Conservation (phyloP, 1,284 basidiomycete genomes). For the Waitea zeae region DNA sequence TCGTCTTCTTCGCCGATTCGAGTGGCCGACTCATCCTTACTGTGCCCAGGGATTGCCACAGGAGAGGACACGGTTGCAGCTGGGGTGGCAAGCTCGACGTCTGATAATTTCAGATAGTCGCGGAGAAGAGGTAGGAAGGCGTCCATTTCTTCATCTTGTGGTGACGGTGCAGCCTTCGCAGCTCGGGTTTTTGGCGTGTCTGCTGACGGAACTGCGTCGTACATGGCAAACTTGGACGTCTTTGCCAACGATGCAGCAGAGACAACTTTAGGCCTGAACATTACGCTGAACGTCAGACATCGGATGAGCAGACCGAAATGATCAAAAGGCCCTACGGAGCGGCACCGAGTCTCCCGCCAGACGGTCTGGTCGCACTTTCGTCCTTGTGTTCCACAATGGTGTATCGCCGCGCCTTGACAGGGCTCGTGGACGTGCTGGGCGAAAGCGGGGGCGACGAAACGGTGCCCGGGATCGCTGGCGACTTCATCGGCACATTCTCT, state of each 20-base stretch:
- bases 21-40: conserved; percentile 5
- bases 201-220: conserved; percentile 43
- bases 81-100: conserved; percentile 8
- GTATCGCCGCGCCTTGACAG: conserved; percentile 11
- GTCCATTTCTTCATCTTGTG: conserved; percentile 44
- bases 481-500: neutral
- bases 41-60: conserved; percentile 2
- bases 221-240: conserved; percentile 37
- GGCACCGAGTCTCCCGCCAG: too few species aligned
- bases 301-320: neutral
- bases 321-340: conserved; percentile 11
- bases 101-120: conserved; percentile 35
- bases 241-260: conserved; percentile 29
- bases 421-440: neutral
- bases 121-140: conserved; percentile 55
- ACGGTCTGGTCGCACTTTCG: neutral
- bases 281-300: neutral
- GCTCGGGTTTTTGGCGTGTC: too few species aligned
- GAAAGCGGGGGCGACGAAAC: neutral
- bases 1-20: conserved; percentile 9
- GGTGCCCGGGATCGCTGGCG: too few species aligned
- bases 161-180: conserved; percentile 11
- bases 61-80: conserved; percentile 4
- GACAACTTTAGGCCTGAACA: conserved; percentile 32
- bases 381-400: conserved; percentile 14